Base-by-base conservation (phyloP, 176 grass and related monocot genomes). In the Thalia dealbata region DNA sequence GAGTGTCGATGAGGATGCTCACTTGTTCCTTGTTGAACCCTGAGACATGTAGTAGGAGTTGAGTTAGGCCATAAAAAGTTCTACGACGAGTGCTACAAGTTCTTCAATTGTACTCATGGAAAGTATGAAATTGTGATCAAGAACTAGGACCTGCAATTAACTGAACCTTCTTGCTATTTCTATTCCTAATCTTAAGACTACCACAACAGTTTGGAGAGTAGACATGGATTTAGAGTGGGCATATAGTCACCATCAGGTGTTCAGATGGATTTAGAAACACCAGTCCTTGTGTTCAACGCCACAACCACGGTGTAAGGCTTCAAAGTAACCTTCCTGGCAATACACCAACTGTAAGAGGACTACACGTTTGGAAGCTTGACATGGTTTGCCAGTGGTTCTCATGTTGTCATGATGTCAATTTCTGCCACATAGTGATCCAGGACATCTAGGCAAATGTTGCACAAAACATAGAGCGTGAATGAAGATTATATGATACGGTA, bases 161-260 rank as follows among this genome's bases (percentile, higher is more conserved):
- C 48, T 92, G 3, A 92, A 92, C 50, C 61, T 84, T 25, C 86
- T 86, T 42, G 86, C 83, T 0, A 86, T 92, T 46, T 46, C 81
- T 21, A 79, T 92, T 60, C 83, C 86, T 6, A 77, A 86, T 72
- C 90, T 92, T 14, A 89, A 82, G 67, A 69, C 71, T 15, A 46
- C 70, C 0, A 3, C 64, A 10, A 74, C 56, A 1, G 23, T 84
- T 35, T 83, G 50, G 29, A 73, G 86, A 25, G 64, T 41, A 7
- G 62, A 69, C 21, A n/a, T n/a, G n/a, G n/a, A n/a, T 89, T 89
- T 45, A 84, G 60, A 61, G 81, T 67, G 24, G 30, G 67, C 10
- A 10, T 82, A 12, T 70, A 86, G 18, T 35, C 83, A 13, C 86
- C 89, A 9, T 26, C 68, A 11, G 83, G 86, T 0, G 30, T 92